Percentiles rank a stretch among this genome's conserved stretches.
phyloP scores from a whole-genome alignment of 2,329 filamentous ascomycete genomes.

The Xylariaceae sp. region DNA sequence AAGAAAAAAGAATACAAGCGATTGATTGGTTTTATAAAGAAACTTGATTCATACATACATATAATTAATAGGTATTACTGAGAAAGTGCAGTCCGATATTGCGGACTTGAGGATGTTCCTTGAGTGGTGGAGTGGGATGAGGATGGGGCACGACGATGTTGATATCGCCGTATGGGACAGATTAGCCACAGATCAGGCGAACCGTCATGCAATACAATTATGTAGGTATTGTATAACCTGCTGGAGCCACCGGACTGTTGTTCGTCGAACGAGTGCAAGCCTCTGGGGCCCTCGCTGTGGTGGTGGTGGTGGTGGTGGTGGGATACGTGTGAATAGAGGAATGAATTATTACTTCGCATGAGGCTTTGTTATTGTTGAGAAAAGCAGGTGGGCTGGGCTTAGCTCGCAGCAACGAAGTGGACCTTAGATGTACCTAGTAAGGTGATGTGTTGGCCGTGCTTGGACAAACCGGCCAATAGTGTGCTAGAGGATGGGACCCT shows the following conservation, averaged over 20 bases:
- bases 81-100: too few relatives aligned
- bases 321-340: constrained; percentile 11
- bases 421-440: constrained; percentile 21
- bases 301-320: constrained; percentile 2
- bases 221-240: neutral
- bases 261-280: constrained; percentile 3
- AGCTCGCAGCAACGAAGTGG: too few relatives aligned
- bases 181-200: neutral
- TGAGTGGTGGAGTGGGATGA: neutral
- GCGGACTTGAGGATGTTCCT: neutral
- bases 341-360: constrained; percentile 21
- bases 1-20: constrained; percentile 1
- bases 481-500: constrained; percentile 6
- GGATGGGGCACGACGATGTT: too few relatives aligned
- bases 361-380: constrained; percentile 29
- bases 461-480: constrained; percentile 28
- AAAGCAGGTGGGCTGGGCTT: constrained; percentile 11
- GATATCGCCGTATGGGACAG: too few relatives aligned
- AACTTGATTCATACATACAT: neutral
- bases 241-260: neutral
- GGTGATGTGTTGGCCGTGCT: constrained; percentile 38
- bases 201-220: neutral
- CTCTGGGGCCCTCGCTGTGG: constrained; percentile 6
- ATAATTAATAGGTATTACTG: neutral
- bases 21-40: neutral